Evolutionary conservation across 345 rosid species (phyloP).

Genomic region (Arabidopsis arenosa): DNA sequence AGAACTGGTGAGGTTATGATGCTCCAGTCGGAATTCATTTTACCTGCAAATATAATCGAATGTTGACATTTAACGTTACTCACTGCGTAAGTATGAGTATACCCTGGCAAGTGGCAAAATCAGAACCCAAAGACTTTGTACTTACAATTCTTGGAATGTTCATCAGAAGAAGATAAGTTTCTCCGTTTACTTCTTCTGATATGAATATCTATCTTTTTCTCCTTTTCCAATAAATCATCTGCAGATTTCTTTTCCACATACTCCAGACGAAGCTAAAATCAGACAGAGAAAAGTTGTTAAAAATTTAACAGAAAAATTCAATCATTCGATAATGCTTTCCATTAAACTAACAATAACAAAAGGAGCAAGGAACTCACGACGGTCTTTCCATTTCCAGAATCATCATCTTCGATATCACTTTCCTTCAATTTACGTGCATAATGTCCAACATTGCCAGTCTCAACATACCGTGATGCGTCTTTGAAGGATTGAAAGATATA

Average conservation of each 20-base stretch:
- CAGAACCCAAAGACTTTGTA: neutral
- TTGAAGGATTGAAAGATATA: slow-evolving; percentile 83
- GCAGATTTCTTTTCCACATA: slow-evolving; percentile 13
- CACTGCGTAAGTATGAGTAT: neutral
- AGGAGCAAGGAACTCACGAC: slow-evolving; percentile 49
- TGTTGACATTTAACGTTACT: slow-evolving; percentile 20
- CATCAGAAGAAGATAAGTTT: slow-evolving; percentile 34
- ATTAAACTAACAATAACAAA: slow-evolving; percentile 6
- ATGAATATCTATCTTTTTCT: slow-evolving; percentile 14
- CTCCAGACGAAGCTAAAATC: slow-evolving; percentile 22
- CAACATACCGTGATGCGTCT: slow-evolving; percentile 74
- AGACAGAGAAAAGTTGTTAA: neutral
- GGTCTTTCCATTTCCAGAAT: slow-evolving; percentile 52
- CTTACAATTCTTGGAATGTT: slow-evolving; percentile 34
- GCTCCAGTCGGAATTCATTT: slow-evolving; percentile 18
- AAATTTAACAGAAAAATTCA: neutral
- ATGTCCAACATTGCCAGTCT: slow-evolving; percentile 67
- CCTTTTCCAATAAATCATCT: slow-evolving; percentile 23
- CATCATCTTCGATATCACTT: slow-evolving; percentile 41
- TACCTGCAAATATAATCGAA: slow-evolving; percentile 21
- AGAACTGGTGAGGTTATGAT: slow-evolving; percentile 21
- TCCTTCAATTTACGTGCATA: slow-evolving; percentile 65
- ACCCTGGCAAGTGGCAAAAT: neutral
- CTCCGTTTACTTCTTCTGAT: slow-evolving; percentile 23
- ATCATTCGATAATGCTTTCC: slow-evolving; percentile 1